Conservation (phyloP, 2,329 filamentous ascomycete genomes). For the Apiospora saccharicola region DNA sequence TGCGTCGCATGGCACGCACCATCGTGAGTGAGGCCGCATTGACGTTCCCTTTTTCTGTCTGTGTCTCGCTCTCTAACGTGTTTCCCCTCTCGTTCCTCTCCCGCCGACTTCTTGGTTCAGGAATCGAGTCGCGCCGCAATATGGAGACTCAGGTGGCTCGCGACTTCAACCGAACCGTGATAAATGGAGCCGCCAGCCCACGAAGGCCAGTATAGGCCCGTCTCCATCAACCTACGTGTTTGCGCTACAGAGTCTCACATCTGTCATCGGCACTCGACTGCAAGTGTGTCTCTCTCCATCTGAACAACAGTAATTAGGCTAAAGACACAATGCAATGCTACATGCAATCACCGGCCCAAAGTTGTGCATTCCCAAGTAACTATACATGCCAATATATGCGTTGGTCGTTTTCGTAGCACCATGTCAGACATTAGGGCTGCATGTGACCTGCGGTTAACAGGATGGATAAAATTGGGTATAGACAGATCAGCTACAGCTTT, state of each 20-base stretch:
- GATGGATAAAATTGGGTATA: not conserved
- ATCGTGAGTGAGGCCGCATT: constrained; percentile 7
- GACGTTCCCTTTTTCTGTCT: not conserved
- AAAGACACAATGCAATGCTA: not conserved
- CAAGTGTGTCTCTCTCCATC: not conserved
- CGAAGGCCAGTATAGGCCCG: not conserved
- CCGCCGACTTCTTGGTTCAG: not conserved
- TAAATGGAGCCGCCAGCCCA: not conserved
- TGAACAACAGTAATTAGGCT: not conserved
- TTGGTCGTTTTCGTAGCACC: not conserved
- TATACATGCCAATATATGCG: not conserved
- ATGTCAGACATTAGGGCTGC: constrained; percentile 2
- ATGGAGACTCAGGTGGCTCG: constrained; percentile 2
- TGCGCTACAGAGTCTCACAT: constrained; percentile 11
- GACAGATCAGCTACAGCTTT: not conserved
- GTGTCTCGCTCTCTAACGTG: not conserved
- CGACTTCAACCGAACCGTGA: not conserved
- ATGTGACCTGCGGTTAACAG: not conserved
- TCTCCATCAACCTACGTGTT: not conserved
- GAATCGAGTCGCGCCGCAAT: not conserved
- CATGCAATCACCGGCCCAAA: not conserved
- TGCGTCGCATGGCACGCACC: not conserved
- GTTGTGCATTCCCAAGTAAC: not conserved
- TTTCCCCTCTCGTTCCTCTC: constrained; percentile 8
- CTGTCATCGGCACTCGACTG: not conserved